These are phyloP conservation scores for Atkinsonella texensis DNA, from an alignment of 2,329 filamentous ascomycete genomes.

Conservation along the genomic window DNA sequence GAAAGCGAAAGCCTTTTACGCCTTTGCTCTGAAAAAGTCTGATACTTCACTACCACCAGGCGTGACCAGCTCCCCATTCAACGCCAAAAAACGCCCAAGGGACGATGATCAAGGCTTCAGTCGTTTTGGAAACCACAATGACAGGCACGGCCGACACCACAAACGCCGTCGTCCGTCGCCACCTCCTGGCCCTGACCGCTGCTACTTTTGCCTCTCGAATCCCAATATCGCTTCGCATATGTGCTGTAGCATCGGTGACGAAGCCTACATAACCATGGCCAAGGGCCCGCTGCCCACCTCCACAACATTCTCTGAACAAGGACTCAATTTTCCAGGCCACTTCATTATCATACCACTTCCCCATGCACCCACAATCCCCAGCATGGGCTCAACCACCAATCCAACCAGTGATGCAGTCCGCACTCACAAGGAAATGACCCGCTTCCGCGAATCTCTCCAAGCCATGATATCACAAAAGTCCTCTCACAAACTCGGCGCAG, in stretches of 20 bases:
- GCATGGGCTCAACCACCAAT: constrained; percentile 45
- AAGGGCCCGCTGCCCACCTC: constrained; percentile 75
- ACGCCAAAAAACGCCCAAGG: constrained; percentile 45
- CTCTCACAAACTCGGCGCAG: constrained; percentile 56
- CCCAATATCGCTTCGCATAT: constrained; percentile 75
- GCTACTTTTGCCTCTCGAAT: constrained; percentile 94
- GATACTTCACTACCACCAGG: constrained; percentile 55
- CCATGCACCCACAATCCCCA: constrained; percentile 63
- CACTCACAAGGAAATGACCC: constrained; percentile 70
- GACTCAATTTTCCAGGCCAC: constrained; percentile 68
- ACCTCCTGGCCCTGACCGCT: constrained; percentile 61
- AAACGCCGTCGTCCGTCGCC: constrained; percentile 38
- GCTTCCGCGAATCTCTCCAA: constrained; percentile 66
- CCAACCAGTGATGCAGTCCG: constrained; percentile 42
- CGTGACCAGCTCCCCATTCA: constrained; percentile 65
- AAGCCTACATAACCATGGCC: constrained; percentile 79
- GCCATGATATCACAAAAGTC: constrained; percentile 55
- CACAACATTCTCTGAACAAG: constrained; percentile 50
- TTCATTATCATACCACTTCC: constrained; percentile 82
- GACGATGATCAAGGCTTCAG: constrained; percentile 34
- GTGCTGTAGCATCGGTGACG: constrained; percentile 77
- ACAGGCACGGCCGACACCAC: constrained; percentile 29
- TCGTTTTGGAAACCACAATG: constrained; percentile 38
- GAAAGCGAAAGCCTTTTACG: constrained; percentile 75
- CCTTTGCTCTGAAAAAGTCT: constrained; percentile 58